Evolutionary conservation across 169 alveolate species (phyloP).

Genomic region (Neospora caninum): DNA sequence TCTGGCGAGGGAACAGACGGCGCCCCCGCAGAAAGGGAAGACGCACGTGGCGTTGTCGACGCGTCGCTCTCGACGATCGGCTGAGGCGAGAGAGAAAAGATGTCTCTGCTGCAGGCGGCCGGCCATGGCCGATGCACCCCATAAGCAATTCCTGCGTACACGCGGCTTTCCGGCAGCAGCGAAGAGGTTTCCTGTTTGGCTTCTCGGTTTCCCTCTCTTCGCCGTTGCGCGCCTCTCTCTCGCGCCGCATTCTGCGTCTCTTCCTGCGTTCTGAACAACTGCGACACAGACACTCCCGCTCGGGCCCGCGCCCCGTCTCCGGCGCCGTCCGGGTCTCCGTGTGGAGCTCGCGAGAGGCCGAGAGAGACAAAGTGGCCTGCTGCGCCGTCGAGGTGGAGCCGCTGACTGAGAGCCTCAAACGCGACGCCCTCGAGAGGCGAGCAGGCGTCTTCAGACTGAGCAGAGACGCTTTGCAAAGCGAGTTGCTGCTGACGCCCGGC

Average conservation of each 20-base stretch:
- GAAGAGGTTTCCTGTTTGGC: not conserved
- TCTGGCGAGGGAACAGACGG: not conserved
- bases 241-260: not conserved
- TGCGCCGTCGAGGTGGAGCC: not conserved
- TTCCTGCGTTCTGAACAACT: not conserved
- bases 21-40: no score
- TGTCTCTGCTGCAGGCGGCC: not conserved
- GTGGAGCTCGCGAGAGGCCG: not conserved
- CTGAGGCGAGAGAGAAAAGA: not conserved
- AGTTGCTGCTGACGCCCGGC: constrained; percentile 19
- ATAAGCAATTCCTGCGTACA: constrained; percentile 26
- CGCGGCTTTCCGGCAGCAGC: not conserved
- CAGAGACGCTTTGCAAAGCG: not conserved
- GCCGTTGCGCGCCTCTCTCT: not conserved
- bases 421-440: not conserved
- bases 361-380: not conserved
- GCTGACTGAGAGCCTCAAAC: no score
- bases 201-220: not conserved
- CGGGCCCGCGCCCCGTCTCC: not conserved
- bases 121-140: constrained; percentile 42
- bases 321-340: not conserved
- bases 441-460: not conserved
- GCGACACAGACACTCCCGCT: not conserved
- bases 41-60: no score
- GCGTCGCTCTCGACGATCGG: not conserved